Conservation (phyloP, 371 early-diverging fungal species). For the Rhizopus delemar region DNA sequence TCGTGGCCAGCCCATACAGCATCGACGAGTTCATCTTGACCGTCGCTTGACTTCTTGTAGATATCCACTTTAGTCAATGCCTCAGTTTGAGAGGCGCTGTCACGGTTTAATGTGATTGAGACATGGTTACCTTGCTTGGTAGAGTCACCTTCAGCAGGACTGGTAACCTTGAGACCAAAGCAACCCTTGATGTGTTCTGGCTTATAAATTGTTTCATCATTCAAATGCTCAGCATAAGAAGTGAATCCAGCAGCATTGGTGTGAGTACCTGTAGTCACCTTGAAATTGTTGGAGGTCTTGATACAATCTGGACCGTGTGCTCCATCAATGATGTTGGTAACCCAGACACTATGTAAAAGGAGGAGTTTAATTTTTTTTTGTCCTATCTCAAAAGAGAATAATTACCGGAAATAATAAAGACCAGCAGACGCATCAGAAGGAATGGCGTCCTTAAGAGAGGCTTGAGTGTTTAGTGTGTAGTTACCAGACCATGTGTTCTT, state of each 20-base stretch:
- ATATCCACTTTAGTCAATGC: slow-evolving; percentile 26
- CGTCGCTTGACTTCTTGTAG: slow-evolving; percentile 19
- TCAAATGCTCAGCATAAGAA: slow-evolving; percentile 32
- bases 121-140: slow-evolving; percentile 15
- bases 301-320: slow-evolving; percentile 36
- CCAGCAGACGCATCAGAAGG: slow-evolving; percentile 30
- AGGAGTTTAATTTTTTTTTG: neutral
- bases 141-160: slow-evolving; percentile 20
- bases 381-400: neutral
- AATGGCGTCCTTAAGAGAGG: slow-evolving; percentile 31
- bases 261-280: slow-evolving; percentile 52
- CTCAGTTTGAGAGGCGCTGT: slow-evolving; percentile 31
- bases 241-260: slow-evolving; percentile 49
- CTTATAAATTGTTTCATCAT: slow-evolving; percentile 22
- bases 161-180: slow-evolving; percentile 28
- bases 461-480: slow-evolving; percentile 28
- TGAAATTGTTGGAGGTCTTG: slow-evolving; percentile 53
- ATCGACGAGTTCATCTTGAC: slow-evolving; percentile 18
- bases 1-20: slow-evolving; percentile 22
- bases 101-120: slow-evolving; percentile 22
- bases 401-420: slow-evolving; percentile 32
- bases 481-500: slow-evolving; percentile 30
- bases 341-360: slow-evolving; percentile 30
- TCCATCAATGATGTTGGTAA: slow-evolving; percentile 34
- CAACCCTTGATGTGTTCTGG: slow-evolving; percentile 29